Conservation (phyloP, 192 early-diverging fungal species). For the Tieghemiomyces parasiticus region DNA sequence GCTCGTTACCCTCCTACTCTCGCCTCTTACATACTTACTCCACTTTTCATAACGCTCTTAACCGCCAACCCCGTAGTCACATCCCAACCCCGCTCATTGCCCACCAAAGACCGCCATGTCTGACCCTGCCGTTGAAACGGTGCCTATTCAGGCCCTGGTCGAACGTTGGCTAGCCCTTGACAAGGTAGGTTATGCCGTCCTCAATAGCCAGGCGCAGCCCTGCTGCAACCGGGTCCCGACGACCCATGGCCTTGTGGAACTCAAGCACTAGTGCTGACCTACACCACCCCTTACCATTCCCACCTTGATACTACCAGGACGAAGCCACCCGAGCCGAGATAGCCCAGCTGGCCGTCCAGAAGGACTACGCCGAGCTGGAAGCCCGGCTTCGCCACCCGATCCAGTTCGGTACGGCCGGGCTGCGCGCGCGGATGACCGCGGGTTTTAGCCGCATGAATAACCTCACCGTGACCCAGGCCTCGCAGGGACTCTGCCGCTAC, state of each 20-base stretch:
- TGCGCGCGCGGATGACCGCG: slow-evolving; percentile 86
- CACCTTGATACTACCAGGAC: slow-evolving; percentile 12
- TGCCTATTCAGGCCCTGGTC: slow-evolving; percentile 7
- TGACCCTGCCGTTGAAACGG: neutral
- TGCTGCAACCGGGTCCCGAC: neutral
- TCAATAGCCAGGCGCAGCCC: too few relatives aligned
- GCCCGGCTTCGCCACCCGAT: slow-evolving; percentile 41
- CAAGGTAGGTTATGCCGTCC: too few relatives aligned
- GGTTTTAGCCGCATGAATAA: slow-evolving; percentile 90
- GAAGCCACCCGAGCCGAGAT: slow-evolving; percentile 44
- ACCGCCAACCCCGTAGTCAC: too few relatives aligned
- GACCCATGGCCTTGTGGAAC: neutral
- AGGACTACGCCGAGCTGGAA: slow-evolving; percentile 33
- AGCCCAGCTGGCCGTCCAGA: slow-evolving; percentile 23
- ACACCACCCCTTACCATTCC: neutral
- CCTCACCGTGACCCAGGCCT: slow-evolving; percentile 83
- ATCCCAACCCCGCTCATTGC: too few relatives aligned
- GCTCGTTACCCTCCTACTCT: too few relatives aligned
- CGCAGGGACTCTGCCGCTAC: slow-evolving; percentile 70
- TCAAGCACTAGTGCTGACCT: neutral
- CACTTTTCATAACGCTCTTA: too few relatives aligned
- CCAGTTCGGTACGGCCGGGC: slow-evolving; percentile 78
- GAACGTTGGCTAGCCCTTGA: slow-evolving; percentile 13
- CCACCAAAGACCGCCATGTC: neutral
- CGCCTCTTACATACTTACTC: too few relatives aligned